Base-by-base conservation (phyloP, 306 rosid species). In the Medicago lupulina region DNA sequence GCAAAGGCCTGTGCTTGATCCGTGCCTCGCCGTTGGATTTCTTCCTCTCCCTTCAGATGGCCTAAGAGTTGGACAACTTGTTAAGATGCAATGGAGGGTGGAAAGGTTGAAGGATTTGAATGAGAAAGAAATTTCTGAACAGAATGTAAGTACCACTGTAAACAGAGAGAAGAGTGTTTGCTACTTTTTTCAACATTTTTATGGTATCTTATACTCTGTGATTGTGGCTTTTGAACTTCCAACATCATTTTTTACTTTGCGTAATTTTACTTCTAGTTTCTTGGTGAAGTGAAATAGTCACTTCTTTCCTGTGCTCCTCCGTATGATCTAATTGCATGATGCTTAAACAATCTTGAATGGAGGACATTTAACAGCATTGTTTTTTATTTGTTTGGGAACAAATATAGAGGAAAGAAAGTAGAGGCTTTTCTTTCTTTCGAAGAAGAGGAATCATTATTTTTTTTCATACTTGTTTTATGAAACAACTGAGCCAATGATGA, bases 1-100 rank as follows among this genome's bases (percentile, higher is more conserved):
- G 91, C 97, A 90, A 78, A 87, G 90, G 91, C 99, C 99, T 38
- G 98, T 96, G 76, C 98, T 96, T 77, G 96, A 96, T 72, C 99
- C 99, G 43, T 85, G 93, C 81, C 76, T 96, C 73, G 96, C 98
- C 18, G 93, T 96, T 79, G 99, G 99, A 79, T 96, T 96, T 92
- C 98, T 92, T 82, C 90, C 99, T 84, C 92, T 96, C 51, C 90
- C 97, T 83, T 92, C 99, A 14, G 83, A 82, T 77, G 88, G 97
- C 73, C 90, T 89, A 12, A 86, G 89, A 87, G 98, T 92, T 74
- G 98, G 98, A 76, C 92, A 95, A 77, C 90, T 89, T 67, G 80
- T 95, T 84, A 89, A 87, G 74, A 92, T 96, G 96, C 88, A 88
- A 82, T 96, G 99, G 99, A 90, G 98, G 86, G 87, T 96, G 81